These are phyloP conservation scores for Amauroascus niger DNA, from an alignment of 2,329 filamentous ascomycete genomes.

Conservation along the genomic window DNA sequence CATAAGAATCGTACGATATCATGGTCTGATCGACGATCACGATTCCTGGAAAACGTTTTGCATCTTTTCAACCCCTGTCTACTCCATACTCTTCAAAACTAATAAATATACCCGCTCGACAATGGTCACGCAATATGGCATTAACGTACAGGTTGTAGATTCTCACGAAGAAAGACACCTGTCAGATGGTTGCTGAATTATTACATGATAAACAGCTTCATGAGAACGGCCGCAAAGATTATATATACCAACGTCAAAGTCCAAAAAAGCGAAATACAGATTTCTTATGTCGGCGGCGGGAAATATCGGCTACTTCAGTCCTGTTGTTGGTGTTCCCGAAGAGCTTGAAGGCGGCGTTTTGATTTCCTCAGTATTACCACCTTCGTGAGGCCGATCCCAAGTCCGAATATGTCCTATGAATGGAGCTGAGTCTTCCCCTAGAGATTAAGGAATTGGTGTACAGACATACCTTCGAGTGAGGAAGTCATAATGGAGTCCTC, in stretches of 20 bases:
- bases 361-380: slow-evolving; percentile 24
- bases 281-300: not conserved
- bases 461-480: slow-evolving; percentile 71
- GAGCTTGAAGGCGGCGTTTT: not conserved
- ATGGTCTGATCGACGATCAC: not conserved
- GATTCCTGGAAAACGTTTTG: too few species aligned
- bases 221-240: too few species aligned
- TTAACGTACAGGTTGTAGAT: too few species aligned
- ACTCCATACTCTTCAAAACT: too few species aligned
- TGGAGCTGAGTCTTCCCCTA: not conserved
- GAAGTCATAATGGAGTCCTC: slow-evolving; percentile 87
- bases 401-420: slow-evolving; percentile 60
- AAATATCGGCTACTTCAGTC: not conserved
- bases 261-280: not conserved
- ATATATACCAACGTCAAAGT: too few species aligned
- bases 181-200: too few species aligned
- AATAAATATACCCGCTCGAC: too few species aligned
- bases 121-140: too few species aligned
- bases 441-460: slow-evolving; percentile 13
- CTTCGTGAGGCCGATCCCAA: slow-evolving; percentile 56
- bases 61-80: not conserved
- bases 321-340: not conserved
- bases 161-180: too few species aligned
- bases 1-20: not conserved
- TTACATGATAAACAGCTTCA: too few species aligned